Evolutionary conservation across 768 basidiomycete species (phyloP).

Genomic region (Candolleomyces eurysporus): DNA sequence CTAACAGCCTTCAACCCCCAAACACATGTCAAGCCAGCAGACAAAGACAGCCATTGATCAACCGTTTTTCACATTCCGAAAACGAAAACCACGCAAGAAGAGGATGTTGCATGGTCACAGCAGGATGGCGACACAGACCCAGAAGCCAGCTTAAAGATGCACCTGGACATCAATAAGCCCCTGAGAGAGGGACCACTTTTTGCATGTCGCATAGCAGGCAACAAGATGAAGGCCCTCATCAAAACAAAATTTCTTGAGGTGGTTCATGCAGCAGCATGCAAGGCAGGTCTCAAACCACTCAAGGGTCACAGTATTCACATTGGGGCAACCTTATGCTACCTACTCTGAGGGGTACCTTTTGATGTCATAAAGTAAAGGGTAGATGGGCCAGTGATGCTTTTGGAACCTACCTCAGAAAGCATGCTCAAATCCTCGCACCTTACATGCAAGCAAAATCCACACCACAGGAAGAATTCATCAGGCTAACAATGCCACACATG

Average conservation of each 20-base stretch:
- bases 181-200: conserved; percentile 12
- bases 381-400: conserved; percentile 22
- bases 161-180: conserved; percentile 23
- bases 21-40: conserved; percentile 23
- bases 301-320: conserved; percentile 26
- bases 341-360: conserved; percentile 31
- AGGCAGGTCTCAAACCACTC: conserved; percentile 7
- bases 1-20: conserved; percentile 27
- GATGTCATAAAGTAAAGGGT: conserved; percentile 32
- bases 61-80: conserved; percentile 26
- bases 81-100: conserved; percentile 20
- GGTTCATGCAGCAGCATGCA: conserved; percentile 13
- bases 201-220: conserved; percentile 1
- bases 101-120: conserved; percentile 9
- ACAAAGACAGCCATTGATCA: conserved; percentile 19
- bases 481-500: neutral
- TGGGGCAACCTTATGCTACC: conserved; percentile 32
- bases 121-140: conserved; percentile 21
- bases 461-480: neutral
- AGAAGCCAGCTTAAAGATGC: conserved; percentile 15
- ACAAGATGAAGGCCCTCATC: conserved; percentile 21
- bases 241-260: conserved; percentile 18
- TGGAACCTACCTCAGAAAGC: conserved; percentile 9
- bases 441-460: conserved; percentile 10
- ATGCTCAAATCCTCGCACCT: conserved; percentile 15